Percentiles rank a stretch among this genome's conserved stretches.
Evolutionary conservation across 805 yeast genomes (phyloP).

Genomic region (Ogataea neopini): DNA sequence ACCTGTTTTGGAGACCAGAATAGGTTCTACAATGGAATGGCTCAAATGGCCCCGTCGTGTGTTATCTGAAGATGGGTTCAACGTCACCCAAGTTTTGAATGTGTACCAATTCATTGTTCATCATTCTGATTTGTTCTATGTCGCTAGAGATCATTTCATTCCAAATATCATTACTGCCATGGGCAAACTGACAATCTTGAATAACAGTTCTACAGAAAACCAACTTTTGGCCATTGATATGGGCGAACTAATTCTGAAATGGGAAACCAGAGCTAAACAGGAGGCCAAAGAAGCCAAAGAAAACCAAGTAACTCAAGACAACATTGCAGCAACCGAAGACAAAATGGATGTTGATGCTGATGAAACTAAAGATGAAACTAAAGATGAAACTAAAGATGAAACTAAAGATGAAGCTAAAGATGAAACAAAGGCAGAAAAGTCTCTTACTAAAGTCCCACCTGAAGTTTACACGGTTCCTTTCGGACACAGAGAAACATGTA

Average conservation of each 20-base stretch:
- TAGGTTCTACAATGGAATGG: slow-evolving; percentile 70
- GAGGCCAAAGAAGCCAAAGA: slow-evolving; percentile 23
- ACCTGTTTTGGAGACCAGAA: slow-evolving; percentile 75
- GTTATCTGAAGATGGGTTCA: slow-evolving; percentile 85
- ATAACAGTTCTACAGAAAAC: slow-evolving; percentile 77
- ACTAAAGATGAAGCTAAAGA: no score
- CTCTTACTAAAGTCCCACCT: slow-evolving; percentile 27
- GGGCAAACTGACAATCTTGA: slow-evolving; percentile 81
- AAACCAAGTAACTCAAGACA: slow-evolving; percentile 2
- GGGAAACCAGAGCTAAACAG: slow-evolving; percentile 66
- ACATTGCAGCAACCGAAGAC: slow-evolving; percentile 12
- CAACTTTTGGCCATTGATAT: slow-evolving; percentile 86
- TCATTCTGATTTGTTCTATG: slow-evolving; percentile 81
- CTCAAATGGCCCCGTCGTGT: slow-evolving; percentile 94
- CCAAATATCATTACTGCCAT: slow-evolving; percentile 88
- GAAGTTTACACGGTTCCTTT: slow-evolving; percentile 64
- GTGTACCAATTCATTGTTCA: slow-evolving; percentile 87
- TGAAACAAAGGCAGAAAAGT: slow-evolving; percentile 8
- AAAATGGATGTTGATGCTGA: slow-evolving; percentile 6
- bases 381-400: slow-evolving; percentile 7
- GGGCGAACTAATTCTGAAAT: slow-evolving; percentile 78
- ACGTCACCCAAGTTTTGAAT: slow-evolving; percentile 79
- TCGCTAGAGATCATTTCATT: slow-evolving; percentile 84
- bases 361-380: slow-evolving; percentile 9
- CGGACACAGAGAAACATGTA: slow-evolving; percentile 83